phyloP scores from a whole-genome alignment of 768 basidiomycete species.

The Solioccasus polychromus region DNA sequence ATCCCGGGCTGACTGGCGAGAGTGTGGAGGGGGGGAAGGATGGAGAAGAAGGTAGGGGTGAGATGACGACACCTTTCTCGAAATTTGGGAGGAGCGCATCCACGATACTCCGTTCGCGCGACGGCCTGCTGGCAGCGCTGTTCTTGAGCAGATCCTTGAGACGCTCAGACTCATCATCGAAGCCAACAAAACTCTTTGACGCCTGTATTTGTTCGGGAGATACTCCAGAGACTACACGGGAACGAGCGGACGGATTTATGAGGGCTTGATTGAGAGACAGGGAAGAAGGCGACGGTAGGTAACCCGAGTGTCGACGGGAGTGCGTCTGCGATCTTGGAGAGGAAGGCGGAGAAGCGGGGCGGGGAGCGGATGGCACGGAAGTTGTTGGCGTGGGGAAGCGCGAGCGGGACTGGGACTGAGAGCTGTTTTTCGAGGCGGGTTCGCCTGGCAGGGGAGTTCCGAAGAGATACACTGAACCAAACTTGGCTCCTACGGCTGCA shows the following conservation, averaged over 20 bases:
- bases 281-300: conserved; percentile 37
- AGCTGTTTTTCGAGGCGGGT: conserved; percentile 2
- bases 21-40: conserved; percentile 1
- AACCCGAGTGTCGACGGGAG: conserved; percentile 28
- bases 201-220: conserved; percentile 72
- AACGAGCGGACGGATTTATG: conserved; percentile 53
- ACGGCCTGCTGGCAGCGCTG: conserved; percentile 36
- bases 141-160: conserved; percentile 72
- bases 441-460: conserved; percentile 25
- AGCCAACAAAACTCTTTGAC: conserved; percentile 76
- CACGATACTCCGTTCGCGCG: conserved; percentile 26
- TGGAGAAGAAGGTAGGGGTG: conserved; percentile 14
- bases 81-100: conserved; percentile 32
- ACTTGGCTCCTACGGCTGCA: conserved; percentile 19
- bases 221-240: conserved; percentile 69
- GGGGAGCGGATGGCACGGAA: conserved; percentile 6
- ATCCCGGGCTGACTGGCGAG: conserved; percentile 13
- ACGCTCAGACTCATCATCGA: conserved; percentile 75
- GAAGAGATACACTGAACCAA: conserved; percentile 28
- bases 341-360: conserved; percentile 18
- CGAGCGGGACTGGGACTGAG: conserved; percentile 15
- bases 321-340: conserved; percentile 18
- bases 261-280: conserved; percentile 38
- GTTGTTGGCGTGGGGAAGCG: conserved; percentile 1
- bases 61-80: conserved; percentile 25